phyloP scores from a whole-genome alignment of 768 basidiomycete species.

The Paxillus rubicundulus region DNA sequence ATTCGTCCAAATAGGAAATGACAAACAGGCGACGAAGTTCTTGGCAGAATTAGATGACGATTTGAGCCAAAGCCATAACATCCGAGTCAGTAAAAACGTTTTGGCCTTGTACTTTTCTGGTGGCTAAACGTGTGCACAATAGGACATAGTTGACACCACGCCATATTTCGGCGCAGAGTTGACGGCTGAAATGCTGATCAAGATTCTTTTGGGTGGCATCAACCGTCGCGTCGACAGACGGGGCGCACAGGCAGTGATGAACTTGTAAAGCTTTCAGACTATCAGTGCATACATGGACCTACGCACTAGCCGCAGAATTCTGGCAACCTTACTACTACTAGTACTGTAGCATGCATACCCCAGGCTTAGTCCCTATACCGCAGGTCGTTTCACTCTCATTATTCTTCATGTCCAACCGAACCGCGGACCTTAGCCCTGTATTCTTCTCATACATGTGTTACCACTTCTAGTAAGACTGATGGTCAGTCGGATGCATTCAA shows the following conservation, averaged over 20 bases:
- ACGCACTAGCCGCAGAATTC: background rate
- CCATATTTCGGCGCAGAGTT: slow-evolving; percentile 46
- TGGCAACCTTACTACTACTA: background rate
- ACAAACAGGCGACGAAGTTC: slow-evolving; percentile 38
- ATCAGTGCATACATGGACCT: background rate
- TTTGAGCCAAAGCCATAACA: slow-evolving; percentile 38
- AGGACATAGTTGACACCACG: slow-evolving; percentile 75
- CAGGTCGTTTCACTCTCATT: too few species aligned
- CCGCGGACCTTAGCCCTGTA: background rate
- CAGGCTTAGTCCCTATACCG: too few species aligned
- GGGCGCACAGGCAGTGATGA: slow-evolving; percentile 26
- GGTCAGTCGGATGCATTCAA: background rate
- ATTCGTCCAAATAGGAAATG: slow-evolving; percentile 68
- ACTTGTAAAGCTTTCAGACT: background rate
- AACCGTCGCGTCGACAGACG: slow-evolving; percentile 50
- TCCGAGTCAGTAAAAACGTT: slow-evolving; percentile 38
- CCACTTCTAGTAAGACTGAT: too few species aligned
- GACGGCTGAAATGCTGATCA: slow-evolving; percentile 49
- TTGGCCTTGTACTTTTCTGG: too few species aligned
- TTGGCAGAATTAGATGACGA: slow-evolving; percentile 58
- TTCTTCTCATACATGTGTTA: slow-evolving; percentile 29
- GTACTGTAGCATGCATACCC: background rate
- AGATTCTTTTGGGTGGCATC: slow-evolving; percentile 66
- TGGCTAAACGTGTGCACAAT: background rate
- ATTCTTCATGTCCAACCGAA: background rate